Evolutionary conservation across 2,329 filamentous ascomycete species (phyloP).

Genomic region (Hymenoscyphus albidus): DNA sequence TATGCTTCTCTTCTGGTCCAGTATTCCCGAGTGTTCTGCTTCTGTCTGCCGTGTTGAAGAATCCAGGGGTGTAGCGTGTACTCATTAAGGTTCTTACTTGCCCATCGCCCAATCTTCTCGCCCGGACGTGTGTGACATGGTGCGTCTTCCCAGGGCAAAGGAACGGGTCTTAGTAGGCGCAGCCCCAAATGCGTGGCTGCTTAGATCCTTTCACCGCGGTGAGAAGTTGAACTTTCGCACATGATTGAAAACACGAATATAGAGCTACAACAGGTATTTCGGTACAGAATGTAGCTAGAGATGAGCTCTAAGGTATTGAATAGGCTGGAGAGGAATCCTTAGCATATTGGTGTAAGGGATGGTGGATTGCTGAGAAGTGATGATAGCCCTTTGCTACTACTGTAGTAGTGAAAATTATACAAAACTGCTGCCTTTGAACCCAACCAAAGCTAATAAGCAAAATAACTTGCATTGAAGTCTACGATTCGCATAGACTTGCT

Average conservation of each 20-base stretch:
- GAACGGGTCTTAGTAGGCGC: not conserved
- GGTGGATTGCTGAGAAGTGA: not conserved
- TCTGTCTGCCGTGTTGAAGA: not conserved
- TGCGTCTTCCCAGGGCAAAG: not conserved
- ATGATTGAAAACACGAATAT: not conserved
- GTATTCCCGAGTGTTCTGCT: not conserved
- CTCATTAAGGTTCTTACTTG: not conserved
- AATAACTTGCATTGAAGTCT: no score
- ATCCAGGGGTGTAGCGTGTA: conserved; percentile 1
- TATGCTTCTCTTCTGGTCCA: not conserved
- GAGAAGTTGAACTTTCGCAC: not conserved
- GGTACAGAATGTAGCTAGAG: not conserved
- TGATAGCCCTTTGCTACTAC: not conserved
- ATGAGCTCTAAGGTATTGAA: not conserved
- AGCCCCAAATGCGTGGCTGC: not conserved
- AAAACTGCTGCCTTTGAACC: not conserved
- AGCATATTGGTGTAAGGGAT: not conserved
- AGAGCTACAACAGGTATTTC: not conserved
- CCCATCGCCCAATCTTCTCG: not conserved
- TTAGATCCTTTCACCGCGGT: not conserved
- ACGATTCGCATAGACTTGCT: no score
- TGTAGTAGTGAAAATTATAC: not conserved
- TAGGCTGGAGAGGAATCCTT: not conserved
- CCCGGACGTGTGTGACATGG: not conserved
- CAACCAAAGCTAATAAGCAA: no score